A percentile compares a stretch with the other conserved stretches of the same genome.
Evolutionary conservation across 192 early-diverging fungal genomes (phyloP).

Genomic region (Dimargaris cristalligena): DNA sequence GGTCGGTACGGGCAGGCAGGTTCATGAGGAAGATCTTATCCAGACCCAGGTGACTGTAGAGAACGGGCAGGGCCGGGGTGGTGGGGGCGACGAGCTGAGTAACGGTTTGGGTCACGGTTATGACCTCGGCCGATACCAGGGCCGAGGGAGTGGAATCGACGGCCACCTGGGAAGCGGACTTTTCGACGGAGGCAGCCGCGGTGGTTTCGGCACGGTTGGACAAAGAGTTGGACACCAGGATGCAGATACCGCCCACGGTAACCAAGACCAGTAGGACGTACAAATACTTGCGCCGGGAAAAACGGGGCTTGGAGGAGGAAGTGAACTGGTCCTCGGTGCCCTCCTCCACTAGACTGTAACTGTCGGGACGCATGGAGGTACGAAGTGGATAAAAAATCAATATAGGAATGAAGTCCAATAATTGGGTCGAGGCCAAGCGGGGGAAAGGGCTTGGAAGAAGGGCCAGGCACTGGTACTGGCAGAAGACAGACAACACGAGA

Average conservation of each 20-base stretch:
- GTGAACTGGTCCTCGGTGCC: no score
- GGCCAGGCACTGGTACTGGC: neutral
- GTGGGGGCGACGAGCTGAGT: no score
- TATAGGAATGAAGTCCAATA: neutral
- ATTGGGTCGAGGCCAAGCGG: neutral
- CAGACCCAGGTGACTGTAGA: neutral
- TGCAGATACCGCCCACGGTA: neutral
- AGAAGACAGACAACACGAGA: neutral
- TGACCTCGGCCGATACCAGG: neutral
- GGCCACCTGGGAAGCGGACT: neutral
- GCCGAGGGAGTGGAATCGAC: neutral
- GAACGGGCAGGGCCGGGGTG: neutral
- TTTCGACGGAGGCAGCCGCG: no score
- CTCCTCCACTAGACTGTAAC: neutral
- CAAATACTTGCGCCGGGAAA: neutral
- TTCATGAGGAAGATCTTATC: constrained; percentile 14
- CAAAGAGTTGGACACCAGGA: neutral
- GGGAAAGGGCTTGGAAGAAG: neutral
- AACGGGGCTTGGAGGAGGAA: neutral
- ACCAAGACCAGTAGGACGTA: neutral
- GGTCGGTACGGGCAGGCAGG: constrained; percentile 13
- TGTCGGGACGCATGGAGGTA: neutral
- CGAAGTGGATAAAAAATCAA: neutral
- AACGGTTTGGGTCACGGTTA: no score
- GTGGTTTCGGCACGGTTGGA: no score